Base-by-base conservation (phyloP, 192 early-diverging fungal genomes). In the Coemansia sp. region DNA sequence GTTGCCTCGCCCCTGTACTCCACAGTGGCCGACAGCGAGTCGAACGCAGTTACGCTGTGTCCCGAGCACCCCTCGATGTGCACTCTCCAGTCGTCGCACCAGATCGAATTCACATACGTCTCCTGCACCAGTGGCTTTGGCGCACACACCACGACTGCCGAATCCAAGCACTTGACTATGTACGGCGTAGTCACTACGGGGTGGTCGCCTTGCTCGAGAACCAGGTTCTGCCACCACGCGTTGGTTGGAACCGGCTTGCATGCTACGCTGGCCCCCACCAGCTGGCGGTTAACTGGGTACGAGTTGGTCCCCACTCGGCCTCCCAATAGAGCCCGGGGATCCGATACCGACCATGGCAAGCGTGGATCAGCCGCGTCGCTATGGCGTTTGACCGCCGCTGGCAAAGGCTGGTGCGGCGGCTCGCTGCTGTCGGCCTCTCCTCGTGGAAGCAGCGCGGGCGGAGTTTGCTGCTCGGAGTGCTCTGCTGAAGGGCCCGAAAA, bases 151-250 rank as follows among this genome's bases (percentile, higher is more conserved):
- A 45, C 43, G 7, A 80, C 26, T 6, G 62, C 34, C 2, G 16
- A 34, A 6, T 57, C 57, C 13, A 70, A 56, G 18, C 73, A 63
- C 26, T 65, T 68, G 8, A 84, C 43, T 55, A 77, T 64, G 59
- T 84, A 84, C 1, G 83, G 83, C 47, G 68, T 65, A 13, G 65
- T 60, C 0, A 76, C 66, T 16, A 84, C 61, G 2, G 83, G 73
- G 45, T 79, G 58, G 39, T 74, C 70, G 20, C 77, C 83, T 1
- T 48, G 26, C 18, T 69, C 68, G 18, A 80, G 21, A 1, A 80
- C 48, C 25, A 84, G 74, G 50, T 84, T 84, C 31, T 70, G 53
- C 83, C 83, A 84, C 83, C 83, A 84, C 20, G 56, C 41, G 43
- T 74, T 84, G 9, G 83, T 84, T 0, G 73, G 83, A 26, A 73